Evolutionary conservation across 2,329 filamentous ascomycete species (phyloP).

Genomic region (Sodiomyces alkalinus): DNA sequence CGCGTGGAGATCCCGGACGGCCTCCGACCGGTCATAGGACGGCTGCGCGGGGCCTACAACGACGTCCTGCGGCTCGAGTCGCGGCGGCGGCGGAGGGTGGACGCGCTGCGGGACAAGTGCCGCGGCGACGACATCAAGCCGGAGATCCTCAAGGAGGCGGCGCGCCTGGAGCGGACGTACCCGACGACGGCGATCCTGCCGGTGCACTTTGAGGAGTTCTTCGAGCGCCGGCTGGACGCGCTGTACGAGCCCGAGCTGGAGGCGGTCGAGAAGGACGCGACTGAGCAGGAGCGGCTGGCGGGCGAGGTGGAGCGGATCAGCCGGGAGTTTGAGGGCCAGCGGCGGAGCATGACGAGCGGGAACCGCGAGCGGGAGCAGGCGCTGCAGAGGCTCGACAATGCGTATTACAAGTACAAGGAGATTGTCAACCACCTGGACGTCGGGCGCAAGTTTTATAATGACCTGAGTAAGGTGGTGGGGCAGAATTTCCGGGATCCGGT

Average conservation of each 20-base stretch:
- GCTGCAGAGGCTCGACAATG: slow-evolving; percentile 75
- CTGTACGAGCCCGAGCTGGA: slow-evolving; percentile 69
- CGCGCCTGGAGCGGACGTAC: slow-evolving; percentile 71
- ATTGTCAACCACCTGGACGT: slow-evolving; percentile 84
- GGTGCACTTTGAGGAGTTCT: slow-evolving; percentile 83
- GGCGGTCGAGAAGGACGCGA: slow-evolving; percentile 52
- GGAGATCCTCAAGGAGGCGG: slow-evolving; percentile 69
- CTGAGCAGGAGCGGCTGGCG: slow-evolving; percentile 61
- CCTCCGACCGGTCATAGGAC: slow-evolving; percentile 64
- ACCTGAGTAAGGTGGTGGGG: slow-evolving; percentile 74
- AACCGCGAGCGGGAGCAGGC: slow-evolving; percentile 68
- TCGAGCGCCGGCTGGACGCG: slow-evolving; percentile 60
- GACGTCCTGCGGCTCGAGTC: slow-evolving; percentile 75
- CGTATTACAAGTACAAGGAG: slow-evolving; percentile 93
- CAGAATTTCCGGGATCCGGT: slow-evolving; percentile 63
- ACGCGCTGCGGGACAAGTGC: slow-evolving; percentile 62
- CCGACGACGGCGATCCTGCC: slow-evolving; percentile 74
- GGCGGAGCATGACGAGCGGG: slow-evolving; percentile 48
- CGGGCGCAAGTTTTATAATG: slow-evolving; percentile 93
- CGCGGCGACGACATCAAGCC: slow-evolving; percentile 79
- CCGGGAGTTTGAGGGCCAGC: slow-evolving; percentile 57
- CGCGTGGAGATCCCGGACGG: slow-evolving; percentile 65
- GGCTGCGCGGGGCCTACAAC: slow-evolving; percentile 66
- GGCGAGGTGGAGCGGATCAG: slow-evolving; percentile 61
- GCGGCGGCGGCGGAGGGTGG: slow-evolving; percentile 62